Conservation (phyloP, 768 basidiomycete genomes). For the Mycena filopes region DNA sequence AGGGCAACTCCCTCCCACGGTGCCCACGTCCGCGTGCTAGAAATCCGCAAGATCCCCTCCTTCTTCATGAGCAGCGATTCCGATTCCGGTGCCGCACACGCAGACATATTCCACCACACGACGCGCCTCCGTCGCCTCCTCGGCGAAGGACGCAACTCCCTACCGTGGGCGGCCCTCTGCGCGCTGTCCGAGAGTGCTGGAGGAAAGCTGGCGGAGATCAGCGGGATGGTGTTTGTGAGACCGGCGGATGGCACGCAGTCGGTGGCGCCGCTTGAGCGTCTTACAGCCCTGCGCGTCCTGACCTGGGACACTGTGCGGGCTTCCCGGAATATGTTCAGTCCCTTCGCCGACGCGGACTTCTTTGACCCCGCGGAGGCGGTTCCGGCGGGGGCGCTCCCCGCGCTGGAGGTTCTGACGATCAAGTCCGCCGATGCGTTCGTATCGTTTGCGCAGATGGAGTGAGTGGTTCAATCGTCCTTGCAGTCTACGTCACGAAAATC, state of each 20-base stretch:
- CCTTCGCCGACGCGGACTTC: too few species aligned
- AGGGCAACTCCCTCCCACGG: not conserved
- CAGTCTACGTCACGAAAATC: too few species aligned
- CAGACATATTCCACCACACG: not conserved
- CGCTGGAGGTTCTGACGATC: not conserved
- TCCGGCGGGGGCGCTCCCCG: not conserved
- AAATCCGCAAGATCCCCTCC: not conserved
- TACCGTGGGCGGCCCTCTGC: not conserved
- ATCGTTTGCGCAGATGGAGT: slow-evolving; percentile 4
- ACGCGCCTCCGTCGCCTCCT: not conserved
- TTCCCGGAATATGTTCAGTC: too few species aligned
- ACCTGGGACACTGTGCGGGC: too few species aligned
- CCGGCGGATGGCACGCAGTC: not conserved
- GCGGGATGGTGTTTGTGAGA: not conserved
- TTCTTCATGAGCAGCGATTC: too few species aligned
- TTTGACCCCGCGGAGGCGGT: not conserved
- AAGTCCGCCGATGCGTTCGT: not conserved
- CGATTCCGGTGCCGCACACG: too few species aligned
- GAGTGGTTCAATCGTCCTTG: too few species aligned
- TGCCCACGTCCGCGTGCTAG: not conserved
- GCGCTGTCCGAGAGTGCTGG: not conserved
- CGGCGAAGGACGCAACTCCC: not conserved
- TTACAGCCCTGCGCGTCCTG: not conserved
- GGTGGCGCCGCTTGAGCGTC: not conserved
- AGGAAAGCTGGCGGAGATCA: not conserved